These are phyloP conservation scores for Zymoseptoria crescenta DNA, from an alignment of 2,329 filamentous ascomycete genomes.

Conservation along the genomic window DNA sequence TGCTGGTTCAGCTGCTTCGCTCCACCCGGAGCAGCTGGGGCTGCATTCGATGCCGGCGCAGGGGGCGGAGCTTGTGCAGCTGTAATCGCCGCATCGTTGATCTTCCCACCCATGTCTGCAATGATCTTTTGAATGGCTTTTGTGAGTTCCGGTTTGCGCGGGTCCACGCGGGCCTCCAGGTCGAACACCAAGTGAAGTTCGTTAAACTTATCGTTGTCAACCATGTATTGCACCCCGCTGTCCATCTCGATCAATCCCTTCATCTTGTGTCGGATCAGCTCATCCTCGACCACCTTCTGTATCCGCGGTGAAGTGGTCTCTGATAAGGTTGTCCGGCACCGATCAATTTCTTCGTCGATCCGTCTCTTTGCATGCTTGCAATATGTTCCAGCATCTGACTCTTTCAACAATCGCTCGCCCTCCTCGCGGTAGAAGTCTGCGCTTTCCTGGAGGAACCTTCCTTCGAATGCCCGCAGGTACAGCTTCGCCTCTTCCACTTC, in stretches of 20 bases:
- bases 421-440: slow-evolving; percentile 67
- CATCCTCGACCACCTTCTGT: slow-evolving; percentile 65
- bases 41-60: slow-evolving; percentile 45
- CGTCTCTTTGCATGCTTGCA: slow-evolving; percentile 67
- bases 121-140: slow-evolving; percentile 66
- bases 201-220: slow-evolving; percentile 75
- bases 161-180: slow-evolving; percentile 69
- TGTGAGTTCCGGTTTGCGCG: slow-evolving; percentile 62
- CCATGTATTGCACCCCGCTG: slow-evolving; percentile 80
- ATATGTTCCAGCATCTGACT: slow-evolving; percentile 75
- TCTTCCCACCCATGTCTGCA: slow-evolving; percentile 69
- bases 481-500: slow-evolving; percentile 73
- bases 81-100: slow-evolving; percentile 60
- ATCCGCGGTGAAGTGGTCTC: slow-evolving; percentile 65
- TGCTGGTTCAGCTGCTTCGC: slow-evolving; percentile 56
- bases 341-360: slow-evolving; percentile 70
- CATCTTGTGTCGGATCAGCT: slow-evolving; percentile 71
- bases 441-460: slow-evolving; percentile 64
- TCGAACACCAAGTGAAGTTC: slow-evolving; percentile 76
- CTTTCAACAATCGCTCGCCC: slow-evolving; percentile 63
- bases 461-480: slow-evolving; percentile 77
- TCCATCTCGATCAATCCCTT: slow-evolving; percentile 78
- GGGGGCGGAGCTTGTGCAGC: slow-evolving; percentile 47
- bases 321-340: slow-evolving; percentile 76
- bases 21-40: slow-evolving; percentile 40